A percentile compares a stretch with the other conserved stretches of the same genome.
Conservation (phyloP, 768 basidiomycete genomes). For the Daedaleopsis sinensis region DNA sequence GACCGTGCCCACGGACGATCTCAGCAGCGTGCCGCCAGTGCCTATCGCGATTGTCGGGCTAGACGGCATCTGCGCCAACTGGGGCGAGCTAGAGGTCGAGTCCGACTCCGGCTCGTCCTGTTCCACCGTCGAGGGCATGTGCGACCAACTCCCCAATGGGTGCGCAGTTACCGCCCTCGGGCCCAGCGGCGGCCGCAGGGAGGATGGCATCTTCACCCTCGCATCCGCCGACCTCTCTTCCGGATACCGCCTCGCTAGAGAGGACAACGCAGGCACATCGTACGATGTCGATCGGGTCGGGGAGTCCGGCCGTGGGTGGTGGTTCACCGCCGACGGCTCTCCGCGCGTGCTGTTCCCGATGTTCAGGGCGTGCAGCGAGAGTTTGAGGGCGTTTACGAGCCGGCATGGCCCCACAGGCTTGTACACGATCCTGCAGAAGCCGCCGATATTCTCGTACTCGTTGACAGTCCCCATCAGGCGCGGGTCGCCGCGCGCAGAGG, state of each 20-base stretch:
- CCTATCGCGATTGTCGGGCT: slow-evolving; percentile 57
- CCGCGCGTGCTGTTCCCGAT: slow-evolving; percentile 44
- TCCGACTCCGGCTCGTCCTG: slow-evolving; percentile 33
- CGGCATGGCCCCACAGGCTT: slow-evolving; percentile 88
- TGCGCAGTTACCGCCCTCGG: slow-evolving; percentile 55
- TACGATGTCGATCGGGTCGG: slow-evolving; percentile 10
- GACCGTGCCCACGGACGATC: slow-evolving; percentile 60
- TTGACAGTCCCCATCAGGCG: slow-evolving; percentile 61
- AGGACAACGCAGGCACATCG: slow-evolving; percentile 4
- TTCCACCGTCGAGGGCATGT: slow-evolving; percentile 38
- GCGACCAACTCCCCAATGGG: slow-evolving; percentile 41
- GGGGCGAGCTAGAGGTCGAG: slow-evolving; percentile 19
- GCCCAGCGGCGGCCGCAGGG: slow-evolving; percentile 54
- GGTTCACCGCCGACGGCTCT: slow-evolving; percentile 7
- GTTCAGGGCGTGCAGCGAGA: slow-evolving; percentile 58
- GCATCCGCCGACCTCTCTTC: slow-evolving; percentile 38
- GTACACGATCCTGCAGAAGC: slow-evolving; percentile 86
- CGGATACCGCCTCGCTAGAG: slow-evolving; percentile 46
- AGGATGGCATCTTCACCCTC: not conserved
- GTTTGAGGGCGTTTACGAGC: slow-evolving; percentile 65
- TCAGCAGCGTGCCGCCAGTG: slow-evolving; percentile 67
- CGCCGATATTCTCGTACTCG: slow-evolving; percentile 79
- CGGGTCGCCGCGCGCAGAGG: slow-evolving; percentile 69
- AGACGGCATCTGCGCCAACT: slow-evolving; percentile 24
- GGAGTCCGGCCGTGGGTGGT: slow-evolving; percentile 4